These are phyloP conservation scores for Rhododendron simsii DNA, from an alignment of 148 eudicot genomes.

Conservation along the genomic window DNA sequence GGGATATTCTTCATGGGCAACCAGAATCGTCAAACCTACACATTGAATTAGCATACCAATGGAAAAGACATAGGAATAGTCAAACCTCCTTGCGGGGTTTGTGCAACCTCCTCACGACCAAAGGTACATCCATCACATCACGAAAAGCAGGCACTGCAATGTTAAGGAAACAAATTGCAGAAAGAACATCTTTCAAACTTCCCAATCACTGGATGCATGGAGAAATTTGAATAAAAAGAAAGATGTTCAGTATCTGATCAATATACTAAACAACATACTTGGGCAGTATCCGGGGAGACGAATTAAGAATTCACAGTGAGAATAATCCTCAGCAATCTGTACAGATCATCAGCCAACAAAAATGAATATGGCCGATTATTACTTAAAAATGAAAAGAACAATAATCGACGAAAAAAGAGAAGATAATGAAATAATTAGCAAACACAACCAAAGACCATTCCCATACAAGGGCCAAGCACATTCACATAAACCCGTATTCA, in stretches of 20 bases:
- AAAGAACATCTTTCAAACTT: neutral
- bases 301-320: constrained; percentile 91
- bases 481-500: neutral
- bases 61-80: neutral
- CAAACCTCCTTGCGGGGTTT: constrained; percentile 80
- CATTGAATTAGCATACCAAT: neutral
- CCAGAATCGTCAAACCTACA: neutral
- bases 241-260: neutral
- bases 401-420: neutral
- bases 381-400: neutral
- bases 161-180: neutral
- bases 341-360: neutral
- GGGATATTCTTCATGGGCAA: neutral
- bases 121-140: constrained; percentile 90
- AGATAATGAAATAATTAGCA: neutral
- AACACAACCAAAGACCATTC: neutral
- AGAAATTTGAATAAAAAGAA: neutral
- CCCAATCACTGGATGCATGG: neutral
- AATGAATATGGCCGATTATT: neutral
- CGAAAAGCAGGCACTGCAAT: constrained; percentile 97
- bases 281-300: constrained; percentile 99
- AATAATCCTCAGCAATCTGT: constrained; percentile 98
- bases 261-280: constrained; percentile 49
- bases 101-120: constrained; percentile 95
- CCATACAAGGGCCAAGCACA: neutral